These are phyloP conservation scores for Vitis hybrid DNA, from an alignment of 177 flowering plant species.

Conservation along the genomic window DNA sequence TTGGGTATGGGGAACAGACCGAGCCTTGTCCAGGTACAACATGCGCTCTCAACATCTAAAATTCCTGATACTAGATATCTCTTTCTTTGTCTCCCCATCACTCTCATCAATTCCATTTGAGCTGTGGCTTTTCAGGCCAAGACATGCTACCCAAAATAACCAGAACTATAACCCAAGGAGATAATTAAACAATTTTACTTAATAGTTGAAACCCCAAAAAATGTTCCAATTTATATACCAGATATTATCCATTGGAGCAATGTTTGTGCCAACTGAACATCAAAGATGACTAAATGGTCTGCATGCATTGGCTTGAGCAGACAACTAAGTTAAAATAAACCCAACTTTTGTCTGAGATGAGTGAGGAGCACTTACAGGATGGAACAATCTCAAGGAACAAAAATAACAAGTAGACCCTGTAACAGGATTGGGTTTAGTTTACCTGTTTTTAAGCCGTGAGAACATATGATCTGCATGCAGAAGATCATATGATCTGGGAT, in stretches of 20 bases:
- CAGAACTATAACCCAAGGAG: not conserved
- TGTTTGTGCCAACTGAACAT: not conserved
- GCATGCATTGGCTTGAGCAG: too few species aligned
- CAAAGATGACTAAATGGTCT: not conserved
- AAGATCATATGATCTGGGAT: constrained; percentile 94
- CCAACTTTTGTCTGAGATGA: not conserved
- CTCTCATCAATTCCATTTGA: too few species aligned
- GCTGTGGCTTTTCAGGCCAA: too few species aligned
- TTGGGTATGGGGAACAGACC: too few species aligned
- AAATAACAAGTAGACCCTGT: not conserved
- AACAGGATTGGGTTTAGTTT: constrained; percentile 3
- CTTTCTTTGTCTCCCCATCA: too few species aligned
- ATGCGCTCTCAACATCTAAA: too few species aligned
- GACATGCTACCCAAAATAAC: too few species aligned
- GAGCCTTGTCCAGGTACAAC: too few species aligned
- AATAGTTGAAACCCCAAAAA: too few species aligned
- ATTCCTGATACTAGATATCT: too few species aligned
- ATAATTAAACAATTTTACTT: too few species aligned
- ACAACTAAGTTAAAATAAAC: not conserved
- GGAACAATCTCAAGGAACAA: not conserved
- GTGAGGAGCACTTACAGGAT: not conserved
- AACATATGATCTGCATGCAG: constrained; percentile 96
- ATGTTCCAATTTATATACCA: too few species aligned
- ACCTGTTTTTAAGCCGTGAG: constrained; percentile 93
- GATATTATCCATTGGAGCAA: not conserved